Evolutionary conservation across 2,329 filamentous ascomycete species (phyloP), one percentile per base, ranked within the genome.

Genomic region (Aspergillus tubingensis): DNA sequence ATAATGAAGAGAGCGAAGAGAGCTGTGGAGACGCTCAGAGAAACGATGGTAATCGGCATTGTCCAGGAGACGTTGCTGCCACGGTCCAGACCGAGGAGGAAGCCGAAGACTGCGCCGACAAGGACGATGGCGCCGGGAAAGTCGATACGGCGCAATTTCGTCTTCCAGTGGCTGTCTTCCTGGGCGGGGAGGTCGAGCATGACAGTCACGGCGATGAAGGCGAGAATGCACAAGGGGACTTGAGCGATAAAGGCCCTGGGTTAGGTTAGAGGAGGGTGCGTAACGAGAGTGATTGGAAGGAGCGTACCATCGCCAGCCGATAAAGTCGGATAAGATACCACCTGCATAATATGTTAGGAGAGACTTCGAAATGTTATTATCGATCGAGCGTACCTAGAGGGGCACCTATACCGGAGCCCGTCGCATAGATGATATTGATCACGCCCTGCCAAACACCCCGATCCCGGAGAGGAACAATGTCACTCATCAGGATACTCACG

Each of bases 241-340:
- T 94, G 91, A 2, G 81, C 81, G 11, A 91, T 74, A 70, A 95
- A 94, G 0, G 89, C 84, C 88, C 85, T 87, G 44, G 13, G 25
- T 10, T 32, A 19, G 17, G n/a, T 59, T 8, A 58, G 21, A 49
- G n/a, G 8, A 50, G 32, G 8, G 15, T 27, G 10, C 10, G 57
- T 44, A 23, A 38, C 41, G 5, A 38, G 3, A 17, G 11, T 8
- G 27, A 8, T 27, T 11, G 4, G 4, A 15, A 23, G 17, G 36
- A n/a, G 70, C 79, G 71, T 76, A 86, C 87, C 89, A 92, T 65
- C 90, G 80, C 90, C 90, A 92, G 36, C 90, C 89, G 54, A 92
- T 82, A 4, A 82, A 85, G 72, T 92, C 90, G 0, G 89, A 85
- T n/a, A 92, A 74, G 6, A 91, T 72, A 2, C 91, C 90, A 15